Conservation (phyloP, 805 yeast species). For the Candida tibetensis region DNA sequence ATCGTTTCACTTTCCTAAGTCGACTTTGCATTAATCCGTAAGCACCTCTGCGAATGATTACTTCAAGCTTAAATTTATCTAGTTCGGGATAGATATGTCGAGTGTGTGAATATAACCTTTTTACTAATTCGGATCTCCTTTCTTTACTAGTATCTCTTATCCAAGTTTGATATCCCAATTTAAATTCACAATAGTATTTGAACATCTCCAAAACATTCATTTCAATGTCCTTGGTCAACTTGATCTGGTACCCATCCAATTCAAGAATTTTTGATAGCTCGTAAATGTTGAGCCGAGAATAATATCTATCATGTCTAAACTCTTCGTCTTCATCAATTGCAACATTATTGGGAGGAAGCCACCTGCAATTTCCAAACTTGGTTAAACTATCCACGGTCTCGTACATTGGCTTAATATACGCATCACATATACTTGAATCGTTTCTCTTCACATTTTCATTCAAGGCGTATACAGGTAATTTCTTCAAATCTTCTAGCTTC, state of each 20-base stretch:
- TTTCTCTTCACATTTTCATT: not conserved
- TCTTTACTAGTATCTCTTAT: constrained; percentile 66
- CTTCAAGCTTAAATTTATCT: constrained; percentile 55
- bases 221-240: constrained; percentile 58
- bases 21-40: constrained; percentile 79
- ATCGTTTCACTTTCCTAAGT: constrained; percentile 50
- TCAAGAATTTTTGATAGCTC: constrained; percentile 54
- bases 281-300: constrained; percentile 56
- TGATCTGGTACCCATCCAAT: constrained; percentile 41
- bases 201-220: constrained; percentile 50
- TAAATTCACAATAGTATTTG: constrained; percentile 60
- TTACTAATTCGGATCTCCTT: constrained; percentile 49
- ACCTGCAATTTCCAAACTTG: not conserved
- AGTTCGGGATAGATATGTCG: constrained; percentile 48
- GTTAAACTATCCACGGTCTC: not conserved
- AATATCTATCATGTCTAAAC: constrained; percentile 23
- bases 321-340: not conserved
- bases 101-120: constrained; percentile 47
- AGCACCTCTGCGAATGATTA: constrained; percentile 75
- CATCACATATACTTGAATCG: not conserved
- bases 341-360: not conserved
- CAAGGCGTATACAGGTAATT: not conserved
- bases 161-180: constrained; percentile 80
- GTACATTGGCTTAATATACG: not conserved
- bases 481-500: not conserved